A percentile compares a stretch with the other conserved stretches of the same genome.
phyloP scores from a whole-genome alignment of 2,329 filamentous ascomycete genomes.

The Sporothrix humicola region DNA sequence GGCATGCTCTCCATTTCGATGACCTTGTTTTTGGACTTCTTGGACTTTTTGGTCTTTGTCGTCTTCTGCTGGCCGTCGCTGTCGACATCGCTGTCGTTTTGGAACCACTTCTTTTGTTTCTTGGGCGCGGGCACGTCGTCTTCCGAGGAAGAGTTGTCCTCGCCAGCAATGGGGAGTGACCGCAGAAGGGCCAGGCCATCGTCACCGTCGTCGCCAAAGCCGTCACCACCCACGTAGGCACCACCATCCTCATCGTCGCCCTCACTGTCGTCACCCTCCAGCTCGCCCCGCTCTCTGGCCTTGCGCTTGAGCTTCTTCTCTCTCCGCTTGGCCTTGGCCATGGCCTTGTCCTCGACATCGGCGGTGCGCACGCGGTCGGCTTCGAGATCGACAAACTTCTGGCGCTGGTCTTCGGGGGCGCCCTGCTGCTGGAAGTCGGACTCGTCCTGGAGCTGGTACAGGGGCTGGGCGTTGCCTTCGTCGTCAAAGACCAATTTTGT shows the following conservation, averaged over 20 bases:
- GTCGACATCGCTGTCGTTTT: conserved; percentile 61
- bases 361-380: conserved; percentile 71
- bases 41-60: conserved; percentile 49
- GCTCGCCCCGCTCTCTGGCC: conserved; percentile 60
- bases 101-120: conserved; percentile 80
- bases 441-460: conserved; percentile 90
- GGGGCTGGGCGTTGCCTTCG: conserved; percentile 79
- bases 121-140: conserved; percentile 51
- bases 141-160: conserved; percentile 43
- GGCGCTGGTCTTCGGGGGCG: conserved; percentile 74
- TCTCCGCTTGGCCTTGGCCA: conserved; percentile 76
- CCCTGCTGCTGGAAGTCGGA: conserved; percentile 78
- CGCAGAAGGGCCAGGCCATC: conserved; percentile 64
- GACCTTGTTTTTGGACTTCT: conserved; percentile 57
- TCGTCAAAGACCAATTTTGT: conserved; percentile 91
- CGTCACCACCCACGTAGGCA: conserved; percentile 47
- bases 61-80: conserved; percentile 50
- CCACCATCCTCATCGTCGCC: conserved; percentile 38
- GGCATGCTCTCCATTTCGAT: conserved; percentile 70
- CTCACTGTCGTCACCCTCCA: conserved; percentile 48
- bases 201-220: conserved; percentile 51
- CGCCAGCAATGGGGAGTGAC: conserved; percentile 59
- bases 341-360: conserved; percentile 81
- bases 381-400: conserved; percentile 79
- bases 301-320: conserved; percentile 79